A percentile compares a stretch with the other conserved stretches of the same genome.
phyloP scores from a whole-genome alignment of 805 yeast genomes.

The Ogataea glucozyma region DNA sequence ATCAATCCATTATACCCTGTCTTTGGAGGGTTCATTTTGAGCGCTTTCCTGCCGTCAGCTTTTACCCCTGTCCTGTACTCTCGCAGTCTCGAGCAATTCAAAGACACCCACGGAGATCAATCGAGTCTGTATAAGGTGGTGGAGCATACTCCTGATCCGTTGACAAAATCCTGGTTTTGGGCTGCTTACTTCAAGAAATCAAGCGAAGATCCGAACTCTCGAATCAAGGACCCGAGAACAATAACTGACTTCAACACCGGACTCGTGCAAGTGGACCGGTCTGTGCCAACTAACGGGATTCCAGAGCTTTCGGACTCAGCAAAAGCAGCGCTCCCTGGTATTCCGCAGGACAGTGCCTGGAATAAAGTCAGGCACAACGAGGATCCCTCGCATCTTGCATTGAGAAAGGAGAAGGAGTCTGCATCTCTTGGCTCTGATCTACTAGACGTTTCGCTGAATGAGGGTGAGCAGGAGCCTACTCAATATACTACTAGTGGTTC shows the following conservation, averaged over 20 bases:
- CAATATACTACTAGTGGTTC: constrained; percentile 12
- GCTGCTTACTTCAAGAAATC: constrained; percentile 54
- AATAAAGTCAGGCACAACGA: constrained; percentile 22
- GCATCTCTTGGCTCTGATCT: constrained; percentile 1
- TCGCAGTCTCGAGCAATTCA: constrained; percentile 36
- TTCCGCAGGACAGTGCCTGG: constrained; percentile 21
- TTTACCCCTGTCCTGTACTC: constrained; percentile 33
- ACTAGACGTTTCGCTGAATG: constrained; percentile 6
- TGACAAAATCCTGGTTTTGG: constrained; percentile 39
- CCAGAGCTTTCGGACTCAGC: constrained; percentile 9
- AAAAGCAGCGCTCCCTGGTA: neutral
- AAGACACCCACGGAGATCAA: constrained; percentile 27
- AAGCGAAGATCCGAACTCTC: constrained; percentile 49
- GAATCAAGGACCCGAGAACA: constrained; percentile 56
- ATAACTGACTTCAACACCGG: constrained; percentile 5
- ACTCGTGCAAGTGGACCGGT: neutral
- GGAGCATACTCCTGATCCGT: constrained; percentile 30
- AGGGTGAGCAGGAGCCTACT: neutral
- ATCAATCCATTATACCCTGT: constrained; percentile 44
- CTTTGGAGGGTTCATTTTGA: constrained; percentile 40
- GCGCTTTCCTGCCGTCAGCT: constrained; percentile 35
- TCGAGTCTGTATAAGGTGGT: constrained; percentile 25
- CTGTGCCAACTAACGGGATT: constrained; percentile 7
- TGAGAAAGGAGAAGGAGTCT: constrained; percentile 1
- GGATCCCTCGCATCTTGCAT: constrained; percentile 5